phyloP scores from a whole-genome alignment of 2,329 filamentous ascomycete species.

The Epichloe sylvatica region DNA sequence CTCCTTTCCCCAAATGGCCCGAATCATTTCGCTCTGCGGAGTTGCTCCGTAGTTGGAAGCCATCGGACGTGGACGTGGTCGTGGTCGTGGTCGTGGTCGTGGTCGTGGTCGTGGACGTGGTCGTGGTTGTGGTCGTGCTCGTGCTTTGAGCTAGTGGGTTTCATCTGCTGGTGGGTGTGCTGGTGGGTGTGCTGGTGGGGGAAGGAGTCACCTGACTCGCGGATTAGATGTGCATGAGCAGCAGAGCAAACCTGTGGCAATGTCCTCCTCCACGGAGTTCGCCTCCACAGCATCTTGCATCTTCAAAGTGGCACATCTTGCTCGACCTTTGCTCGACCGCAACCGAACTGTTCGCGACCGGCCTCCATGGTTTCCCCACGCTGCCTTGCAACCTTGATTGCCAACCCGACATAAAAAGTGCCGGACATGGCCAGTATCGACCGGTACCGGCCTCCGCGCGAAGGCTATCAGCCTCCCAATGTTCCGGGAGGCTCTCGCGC shows the following conservation, averaged over 20 bases:
- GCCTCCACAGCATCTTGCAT: background rate
- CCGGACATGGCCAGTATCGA: constrained; percentile 44
- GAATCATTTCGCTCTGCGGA: too few species aligned
- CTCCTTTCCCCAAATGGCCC: too few species aligned
- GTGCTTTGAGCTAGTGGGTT: too few species aligned
- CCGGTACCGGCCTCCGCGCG: constrained; percentile 41
- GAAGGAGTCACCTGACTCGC: constrained; percentile 2
- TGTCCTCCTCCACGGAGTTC: background rate
- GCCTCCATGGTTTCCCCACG: constrained; percentile 14
- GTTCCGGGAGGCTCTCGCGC: constrained; percentile 25
- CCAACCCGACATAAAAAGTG: constrained; percentile 13
- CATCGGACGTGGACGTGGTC: too few species aligned
- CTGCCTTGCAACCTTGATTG: constrained; percentile 9
- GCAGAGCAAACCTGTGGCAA: background rate
- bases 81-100: too few species aligned
- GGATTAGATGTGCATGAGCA: background rate
- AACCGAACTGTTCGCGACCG: background rate
- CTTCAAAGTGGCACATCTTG: background rate
- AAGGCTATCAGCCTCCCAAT: constrained; percentile 42
- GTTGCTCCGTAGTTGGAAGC: too few species aligned
- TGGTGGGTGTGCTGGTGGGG: background rate
- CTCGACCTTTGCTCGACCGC: background rate
- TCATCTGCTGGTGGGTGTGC: background rate
- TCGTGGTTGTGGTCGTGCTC: too few species aligned
- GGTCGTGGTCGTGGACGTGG: too few species aligned